Conservation (phyloP, 2,329 filamentous ascomycete species). For the Alternaria solani region DNA sequence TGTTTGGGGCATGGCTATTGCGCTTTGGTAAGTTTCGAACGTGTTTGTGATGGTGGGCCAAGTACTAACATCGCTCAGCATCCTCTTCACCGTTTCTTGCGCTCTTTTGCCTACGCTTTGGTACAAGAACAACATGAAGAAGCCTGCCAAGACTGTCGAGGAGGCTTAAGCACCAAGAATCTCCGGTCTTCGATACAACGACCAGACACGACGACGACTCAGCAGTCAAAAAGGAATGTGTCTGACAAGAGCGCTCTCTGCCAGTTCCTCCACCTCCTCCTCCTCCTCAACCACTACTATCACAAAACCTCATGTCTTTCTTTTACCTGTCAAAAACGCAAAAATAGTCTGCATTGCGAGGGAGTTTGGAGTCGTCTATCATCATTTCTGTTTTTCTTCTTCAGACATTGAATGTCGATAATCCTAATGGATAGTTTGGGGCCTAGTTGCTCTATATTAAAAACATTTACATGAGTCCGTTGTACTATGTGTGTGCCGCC, state of each 20-base stretch:
- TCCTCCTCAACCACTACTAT: neutral
- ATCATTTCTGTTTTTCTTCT: conserved; percentile 22
- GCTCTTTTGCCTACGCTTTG: conserved; percentile 58
- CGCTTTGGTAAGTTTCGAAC: conserved; percentile 66
- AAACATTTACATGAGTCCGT: neutral
- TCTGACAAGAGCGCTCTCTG: conserved; percentile 29
- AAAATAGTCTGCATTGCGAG: conserved; percentile 29
- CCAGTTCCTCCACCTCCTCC: conserved; percentile 11
- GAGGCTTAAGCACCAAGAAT: conserved; percentile 29
- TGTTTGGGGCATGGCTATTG: conserved; percentile 85
- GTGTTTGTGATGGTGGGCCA: no score
- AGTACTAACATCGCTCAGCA: conserved; percentile 39
- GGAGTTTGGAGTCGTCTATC: conserved; percentile 29
- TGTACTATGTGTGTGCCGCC: no score
- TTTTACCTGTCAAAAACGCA: conserved; percentile 16
- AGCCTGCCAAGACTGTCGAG: conserved; percentile 50
- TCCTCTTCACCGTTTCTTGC: conserved; percentile 57
- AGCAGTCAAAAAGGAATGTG: conserved; percentile 24
- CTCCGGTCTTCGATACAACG: neutral
- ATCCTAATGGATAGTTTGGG: conserved; percentile 30
- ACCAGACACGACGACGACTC: conserved; percentile 1
- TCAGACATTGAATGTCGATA: conserved; percentile 48
- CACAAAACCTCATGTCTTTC: neutral
- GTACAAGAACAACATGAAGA: conserved; percentile 57
- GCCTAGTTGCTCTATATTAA: conserved; percentile 6